These are phyloP conservation scores for Stagonosporopsis chrysanthemi DNA, from an alignment of 2,329 filamentous ascomycete genomes.

Conservation along the genomic window DNA sequence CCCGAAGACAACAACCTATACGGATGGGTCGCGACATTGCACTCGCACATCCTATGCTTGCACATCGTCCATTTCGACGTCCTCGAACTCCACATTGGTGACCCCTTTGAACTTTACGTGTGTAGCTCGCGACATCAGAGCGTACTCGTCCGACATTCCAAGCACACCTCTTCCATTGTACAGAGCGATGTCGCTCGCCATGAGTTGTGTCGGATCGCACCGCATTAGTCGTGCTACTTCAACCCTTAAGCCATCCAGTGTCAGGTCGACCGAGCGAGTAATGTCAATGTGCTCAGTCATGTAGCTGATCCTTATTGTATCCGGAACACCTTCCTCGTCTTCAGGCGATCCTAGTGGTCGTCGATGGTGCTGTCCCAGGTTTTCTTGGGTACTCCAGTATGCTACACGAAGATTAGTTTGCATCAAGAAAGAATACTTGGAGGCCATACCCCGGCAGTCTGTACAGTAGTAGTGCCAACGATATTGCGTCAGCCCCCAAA, in stretches of 20 bases:
- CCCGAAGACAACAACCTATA: not conserved
- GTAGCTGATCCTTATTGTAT: conserved; percentile 1
- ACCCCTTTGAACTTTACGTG: conserved; percentile 4
- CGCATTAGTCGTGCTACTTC: conserved; percentile 23
- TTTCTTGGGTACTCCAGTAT: not conserved
- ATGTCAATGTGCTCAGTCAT: conserved; percentile 7
- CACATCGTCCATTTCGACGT: conserved; percentile 14
- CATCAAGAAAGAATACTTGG: not conserved
- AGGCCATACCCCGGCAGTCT: conserved; percentile 13
- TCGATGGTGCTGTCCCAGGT: not conserved
- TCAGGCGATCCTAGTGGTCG: not conserved
- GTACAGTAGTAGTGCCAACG: conserved; percentile 15
- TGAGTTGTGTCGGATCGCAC: conserved; percentile 20
- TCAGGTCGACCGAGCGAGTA: conserved; percentile 15
- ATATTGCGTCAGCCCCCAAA: not conserved
- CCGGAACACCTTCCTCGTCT: not conserved
- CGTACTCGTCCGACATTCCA: conserved; percentile 7
- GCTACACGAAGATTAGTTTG: not conserved
- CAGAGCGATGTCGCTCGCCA: conserved; percentile 3
- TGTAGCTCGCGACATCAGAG: conserved; percentile 3
- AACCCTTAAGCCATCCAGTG: conserved; percentile 11
- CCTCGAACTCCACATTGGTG: not conserved
- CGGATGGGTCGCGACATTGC: not conserved
- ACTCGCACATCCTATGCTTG: conserved; percentile 1
- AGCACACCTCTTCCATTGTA: conserved; percentile 4